Evolutionary conservation across 2,329 filamentous ascomycete species (phyloP).

Genomic region (Knoxdaviesia proteae): DNA sequence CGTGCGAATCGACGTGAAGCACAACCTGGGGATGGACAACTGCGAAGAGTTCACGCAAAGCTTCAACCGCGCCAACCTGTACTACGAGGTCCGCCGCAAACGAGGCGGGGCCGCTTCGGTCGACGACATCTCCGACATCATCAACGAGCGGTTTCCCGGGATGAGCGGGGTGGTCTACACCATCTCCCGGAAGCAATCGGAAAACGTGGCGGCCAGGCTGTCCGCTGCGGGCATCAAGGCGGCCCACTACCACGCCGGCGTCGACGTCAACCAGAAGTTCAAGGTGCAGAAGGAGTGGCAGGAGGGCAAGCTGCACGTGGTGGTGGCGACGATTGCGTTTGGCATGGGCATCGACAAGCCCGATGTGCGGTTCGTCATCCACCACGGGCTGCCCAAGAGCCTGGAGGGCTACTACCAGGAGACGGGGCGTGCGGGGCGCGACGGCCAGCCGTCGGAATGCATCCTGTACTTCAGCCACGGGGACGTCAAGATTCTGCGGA

Average conservation of each 20-base stretch:
- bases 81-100: slow-evolving; percentile 67
- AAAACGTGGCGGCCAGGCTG: slow-evolving; percentile 56
- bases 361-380: slow-evolving; percentile 89
- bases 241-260: slow-evolving; percentile 67
- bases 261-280: slow-evolving; percentile 47
- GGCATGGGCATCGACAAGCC: slow-evolving; percentile 99
- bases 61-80: slow-evolving; percentile 91
- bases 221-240: slow-evolving; percentile 46
- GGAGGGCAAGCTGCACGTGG: slow-evolving; percentile 55
- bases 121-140: slow-evolving; percentile 38
- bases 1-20: slow-evolving; percentile 77
- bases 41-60: slow-evolving; percentile 75
- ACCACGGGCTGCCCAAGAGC: slow-evolving; percentile 82
- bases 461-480: slow-evolving; percentile 73
- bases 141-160: slow-evolving; percentile 45
- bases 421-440: slow-evolving; percentile 81
- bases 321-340: slow-evolving; percentile 95
- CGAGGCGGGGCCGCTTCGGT: slow-evolving; percentile 27
- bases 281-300: slow-evolving; percentile 70
- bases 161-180: slow-evolving; percentile 89
- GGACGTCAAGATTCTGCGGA: slow-evolving; percentile 53
- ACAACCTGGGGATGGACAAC: slow-evolving; percentile 65
- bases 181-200: slow-evolving; percentile 64
- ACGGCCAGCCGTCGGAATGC: slow-evolving; percentile 72
- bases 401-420: slow-evolving; percentile 97